Base-by-base conservation (phyloP, 441 rosid species). In the Croton laevigatus region DNA sequence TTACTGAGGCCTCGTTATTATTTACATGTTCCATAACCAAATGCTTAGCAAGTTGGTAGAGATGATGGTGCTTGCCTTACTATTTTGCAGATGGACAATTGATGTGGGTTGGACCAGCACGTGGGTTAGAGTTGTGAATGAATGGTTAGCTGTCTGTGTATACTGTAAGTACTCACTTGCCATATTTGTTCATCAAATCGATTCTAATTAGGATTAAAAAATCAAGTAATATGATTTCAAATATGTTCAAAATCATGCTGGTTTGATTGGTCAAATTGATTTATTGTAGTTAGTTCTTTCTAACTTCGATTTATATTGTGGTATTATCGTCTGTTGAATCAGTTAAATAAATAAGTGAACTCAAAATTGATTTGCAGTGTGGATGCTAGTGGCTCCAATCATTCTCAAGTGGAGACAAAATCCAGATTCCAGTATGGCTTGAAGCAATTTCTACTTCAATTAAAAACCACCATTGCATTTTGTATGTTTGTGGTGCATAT, bases 21-120 rank as follows among this genome's bases (percentile, higher is more conserved):
- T 46, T 46, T 8, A 46, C 3, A 14, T 13, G 0, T 46, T 62
- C 36, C 1, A 5, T 62, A 40, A 7, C 11, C 51, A 46, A 19
- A 16, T 61, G 61, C n/a, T 73, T 59, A 40, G 20, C 45, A 45
- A 34, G 32, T 62, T 54, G 17, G n/a, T 10, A 11, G 8, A 42
- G 20, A 38, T 40, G 44, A 40, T 5, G 7, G 1, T 40, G 10
- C 44, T 40, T 40, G 8, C 44, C 44, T 40, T 40, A 40, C 44
- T 40, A 40, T 40, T 4, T 20, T 80, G 77, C 80, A 95, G 99
- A 86, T 95, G 99, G 99, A 95, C 99, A 44, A 90, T 95, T 71
- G 99, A 94, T 45, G 98, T 94, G 61, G 98, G 99, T 60, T 92
- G 99, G 99, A 95, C 99, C 13, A 95, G 99, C 78, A 84, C 97